A percentile compares a stretch with the other conserved stretches of the same genome.
Conservation (phyloP, 805 yeast genomes). For the Candida oleophila region DNA sequence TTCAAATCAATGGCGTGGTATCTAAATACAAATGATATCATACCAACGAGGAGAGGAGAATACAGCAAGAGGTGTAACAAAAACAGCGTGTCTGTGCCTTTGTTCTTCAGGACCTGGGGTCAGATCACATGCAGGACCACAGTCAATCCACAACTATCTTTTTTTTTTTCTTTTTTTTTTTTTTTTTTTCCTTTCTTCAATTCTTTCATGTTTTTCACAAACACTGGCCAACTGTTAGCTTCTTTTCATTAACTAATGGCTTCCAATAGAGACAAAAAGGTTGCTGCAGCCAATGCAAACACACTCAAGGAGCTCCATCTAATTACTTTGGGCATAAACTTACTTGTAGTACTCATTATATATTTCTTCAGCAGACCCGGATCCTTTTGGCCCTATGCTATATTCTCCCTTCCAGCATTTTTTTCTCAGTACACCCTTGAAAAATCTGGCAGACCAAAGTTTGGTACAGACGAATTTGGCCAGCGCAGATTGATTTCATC, state of each 20-base stretch:
- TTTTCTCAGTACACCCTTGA: slow-evolving; percentile 55
- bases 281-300: slow-evolving; percentile 41
- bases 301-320: slow-evolving; percentile 39
- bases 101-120: too few species aligned
- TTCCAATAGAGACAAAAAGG: slow-evolving; percentile 55
- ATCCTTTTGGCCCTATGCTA: slow-evolving; percentile 36
- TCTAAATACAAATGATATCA: too few species aligned
- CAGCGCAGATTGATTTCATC: slow-evolving; percentile 40
- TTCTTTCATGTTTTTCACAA: not conserved
- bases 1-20: too few species aligned
- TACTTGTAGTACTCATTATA: slow-evolving; percentile 35
- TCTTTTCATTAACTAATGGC: slow-evolving; percentile 42
- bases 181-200: not conserved
- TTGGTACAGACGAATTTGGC: slow-evolving; percentile 35
- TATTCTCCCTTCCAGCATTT: slow-evolving; percentile 37
- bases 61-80: too few species aligned
- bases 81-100: too few species aligned
- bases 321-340: slow-evolving; percentile 35
- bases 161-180: too few species aligned
- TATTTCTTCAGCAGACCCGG: slow-evolving; percentile 45
- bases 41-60: too few species aligned
- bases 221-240: not conserved
- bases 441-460: slow-evolving; percentile 59
- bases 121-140: too few species aligned
- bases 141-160: too few species aligned